These are phyloP conservation scores for Pulveroboletus ravenelii DNA, from an alignment of 768 basidiomycete genomes.

Conservation along the genomic window DNA sequence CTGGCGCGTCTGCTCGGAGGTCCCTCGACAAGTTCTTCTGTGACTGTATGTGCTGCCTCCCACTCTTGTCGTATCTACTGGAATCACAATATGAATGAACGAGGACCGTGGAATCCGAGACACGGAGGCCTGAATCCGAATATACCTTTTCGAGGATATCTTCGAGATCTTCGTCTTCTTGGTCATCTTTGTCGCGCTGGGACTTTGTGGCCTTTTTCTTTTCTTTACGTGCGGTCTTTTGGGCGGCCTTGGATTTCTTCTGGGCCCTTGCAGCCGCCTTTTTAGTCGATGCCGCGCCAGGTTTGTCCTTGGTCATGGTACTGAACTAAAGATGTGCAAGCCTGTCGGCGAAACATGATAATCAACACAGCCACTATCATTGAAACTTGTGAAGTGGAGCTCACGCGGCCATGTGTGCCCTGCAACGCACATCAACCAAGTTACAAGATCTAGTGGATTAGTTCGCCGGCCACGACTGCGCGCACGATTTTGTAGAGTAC, in stretches of 20 bases:
- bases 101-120: neutral
- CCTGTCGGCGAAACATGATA: neutral
- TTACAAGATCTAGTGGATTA: neutral
- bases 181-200: conserved; percentile 46
- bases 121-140: neutral
- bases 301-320: conserved; percentile 21
- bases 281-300: conserved; percentile 21
- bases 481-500: neutral
- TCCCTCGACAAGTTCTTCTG: conserved; percentile 77
- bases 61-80: conserved; percentile 78
- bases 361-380: neutral
- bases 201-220: conserved; percentile 51
- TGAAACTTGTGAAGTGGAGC: neutral
- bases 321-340: neutral
- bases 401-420: neutral
- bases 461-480: neutral
- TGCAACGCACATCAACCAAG: neutral
- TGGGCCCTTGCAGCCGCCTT: conserved; percentile 51
- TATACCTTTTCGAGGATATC: conserved; percentile 74
- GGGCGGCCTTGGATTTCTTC: conserved; percentile 61
- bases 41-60: conserved; percentile 79
- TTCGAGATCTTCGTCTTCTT: conserved; percentile 77
- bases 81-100: conserved; percentile 1
- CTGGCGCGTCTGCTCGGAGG: conserved; percentile 82
- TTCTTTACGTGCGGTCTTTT: conserved; percentile 69